Evolutionary conservation across 1,139 yeast species (phyloP).

Genomic region (Pichia sp.): DNA sequence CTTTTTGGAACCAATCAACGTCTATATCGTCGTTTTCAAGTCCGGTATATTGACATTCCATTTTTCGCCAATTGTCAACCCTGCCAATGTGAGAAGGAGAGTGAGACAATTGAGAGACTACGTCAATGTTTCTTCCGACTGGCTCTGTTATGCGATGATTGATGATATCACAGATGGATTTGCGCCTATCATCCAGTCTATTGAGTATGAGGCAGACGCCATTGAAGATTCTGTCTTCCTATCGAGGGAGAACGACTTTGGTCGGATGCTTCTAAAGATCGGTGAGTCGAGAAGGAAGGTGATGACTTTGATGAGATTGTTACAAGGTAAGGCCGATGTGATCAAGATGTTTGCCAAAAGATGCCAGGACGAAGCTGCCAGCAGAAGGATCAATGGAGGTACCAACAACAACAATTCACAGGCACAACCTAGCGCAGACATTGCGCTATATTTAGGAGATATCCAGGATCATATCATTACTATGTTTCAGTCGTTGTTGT

Average conservation of each 20-base stretch:
- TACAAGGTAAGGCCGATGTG: constrained; percentile 95
- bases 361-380: constrained; percentile 66
- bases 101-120: constrained; percentile 87
- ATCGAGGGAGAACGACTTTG: constrained; percentile 59
- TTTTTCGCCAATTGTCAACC: constrained; percentile 74
- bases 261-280: constrained; percentile 69
- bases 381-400: constrained; percentile 11
- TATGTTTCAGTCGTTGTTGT: constrained; percentile 84
- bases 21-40: constrained; percentile 81
- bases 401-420: constrained; percentile 8
- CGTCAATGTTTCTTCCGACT: constrained; percentile 82
- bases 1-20: constrained; percentile 80
- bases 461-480: constrained; percentile 96
- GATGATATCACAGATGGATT: constrained; percentile 94
- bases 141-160: constrained; percentile 89
- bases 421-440: constrained; percentile 75
- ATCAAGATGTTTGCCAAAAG: constrained; percentile 96
- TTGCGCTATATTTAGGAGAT: constrained; percentile 88
- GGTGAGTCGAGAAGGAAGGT: constrained; percentile 88
- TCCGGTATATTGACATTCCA: constrained; percentile 84
- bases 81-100: constrained; percentile 86
- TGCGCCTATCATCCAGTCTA: constrained; percentile 85
- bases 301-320: constrained; percentile 85
- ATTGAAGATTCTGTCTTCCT: constrained; percentile 80
- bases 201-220: constrained; percentile 88